Evolutionary conservation across 306 rosid genomes (phyloP), one percentile per base, ranked within the genome.

Genomic region (Sicyos edulis): DNA sequence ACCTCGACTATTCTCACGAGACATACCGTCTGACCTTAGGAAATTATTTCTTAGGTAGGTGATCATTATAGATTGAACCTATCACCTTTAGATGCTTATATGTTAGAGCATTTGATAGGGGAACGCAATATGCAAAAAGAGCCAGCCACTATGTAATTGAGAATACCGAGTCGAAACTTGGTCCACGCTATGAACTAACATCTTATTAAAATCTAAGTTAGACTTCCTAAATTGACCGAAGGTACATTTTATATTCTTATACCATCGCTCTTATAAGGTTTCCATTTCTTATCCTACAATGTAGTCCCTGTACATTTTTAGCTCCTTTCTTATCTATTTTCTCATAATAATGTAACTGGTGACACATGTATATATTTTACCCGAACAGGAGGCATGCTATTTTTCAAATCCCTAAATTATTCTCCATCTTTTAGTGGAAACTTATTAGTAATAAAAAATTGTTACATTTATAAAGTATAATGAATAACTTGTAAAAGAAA

Each of bases 91-190:
- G n/a, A n/a, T n/a, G n/a, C n/a, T 80, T 64, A 21, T 26, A 24
- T 59, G 8, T 49, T 75, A 93, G 96, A 62, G 71, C 96, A 64
- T 93, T 93, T 78, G 88, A 90, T 83, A 88, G 74, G 75, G 98
- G 92, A 49, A 81, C 90, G 84, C 92, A 79, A 64, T 88, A 87
- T 78, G 90, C 97, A 71, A 83, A 83, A 82, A 81, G 84, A 51
- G 78, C 29, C 75, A 80, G 42, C 82, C 80, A 82, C 55, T 85
- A 79, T 64, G 75, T 82, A n/a, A n/a, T n/a, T n/a, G n/a, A n/a
- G 51, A 66, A 85, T 76, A 56, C 88, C 0, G 82, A 78, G 76
- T 72, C 89, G 71, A n/a, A n/a, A n/a, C n/a, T n/a, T n/a, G n/a
- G n/a, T n/a, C n/a, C 29, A 26, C 29, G 29, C 1, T 26, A 26